Evolutionary conservation across 2,329 filamentous ascomycete species (phyloP), one percentile per base, ranked within the genome.

Genomic region (Tolypocladium cylindrosporum): DNA sequence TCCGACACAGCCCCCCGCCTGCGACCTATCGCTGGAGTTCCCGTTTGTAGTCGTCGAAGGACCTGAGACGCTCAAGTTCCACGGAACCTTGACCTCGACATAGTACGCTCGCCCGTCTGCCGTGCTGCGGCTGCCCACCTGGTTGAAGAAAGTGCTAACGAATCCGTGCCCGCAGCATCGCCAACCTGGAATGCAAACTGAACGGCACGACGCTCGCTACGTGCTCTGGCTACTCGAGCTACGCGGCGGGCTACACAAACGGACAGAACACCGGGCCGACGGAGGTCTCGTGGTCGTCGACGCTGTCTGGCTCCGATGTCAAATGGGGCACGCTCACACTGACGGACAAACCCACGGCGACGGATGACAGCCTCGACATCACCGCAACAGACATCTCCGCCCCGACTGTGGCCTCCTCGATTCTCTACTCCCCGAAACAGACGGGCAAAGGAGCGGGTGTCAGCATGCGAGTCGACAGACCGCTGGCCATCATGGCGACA

Each of bases 171-270:
- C 41, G 27, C 61, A 79, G 77, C 54, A 78, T 74, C 36, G 75
- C 74, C 43, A 68, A 77, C 54, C 68, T 80, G 19, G 72, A 69
- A 56, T 80, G 77, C 64, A 67, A 69, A 19, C 67, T 79, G 31
- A 64, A 70, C 24, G 75, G 71, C 31, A 75, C 69, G 6, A 77
- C 75, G 5, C 71, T 69, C 11, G 77, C 77, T 21, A 77, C 74
- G 6, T 80, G 78, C 61, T 79, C 75, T 0, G 77, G 77, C 24
- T 79, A 77, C 61, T 77, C 78, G 2, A 78, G 77, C 55, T 74
- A 72, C 56, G 72, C 70, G 45, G 63, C 72, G 6, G 70, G 71
- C 54, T 76, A 74, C 61, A 66, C 67, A 5, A 70, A 75, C 52
- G 74, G 73, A 55, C 65, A 68, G 10, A 57, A 72, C 55, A 73